Evolutionary conservation across 306 rosid genomes (phyloP), one percentile per base, ranked within the genome.

Genomic region (Quercus dentata): DNA sequence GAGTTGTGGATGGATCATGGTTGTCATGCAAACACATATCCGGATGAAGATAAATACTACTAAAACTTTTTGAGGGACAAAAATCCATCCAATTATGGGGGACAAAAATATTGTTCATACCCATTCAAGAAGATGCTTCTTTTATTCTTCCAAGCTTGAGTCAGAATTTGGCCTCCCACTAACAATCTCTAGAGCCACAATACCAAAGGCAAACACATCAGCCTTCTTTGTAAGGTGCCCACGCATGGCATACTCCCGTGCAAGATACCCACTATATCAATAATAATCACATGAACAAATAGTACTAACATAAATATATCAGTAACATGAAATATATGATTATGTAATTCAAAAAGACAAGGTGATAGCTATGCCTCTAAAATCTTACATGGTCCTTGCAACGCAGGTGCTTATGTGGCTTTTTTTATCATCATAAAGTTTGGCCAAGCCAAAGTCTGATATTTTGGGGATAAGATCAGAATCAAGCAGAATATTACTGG

Each of bases 141-240:
- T 89, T 3, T 86, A 91, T 74, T 74, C 89, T 65, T 85, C 91
- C 75, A 92, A 85, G 80, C 82, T 89, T 38, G 93, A 69, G 74
- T 89, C 89, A 70, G 88, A 83, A 85, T 90, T 92, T 52, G 87
- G 86, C 84, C 98, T 87, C 17, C 98, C 98, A 67, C 93, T 88
- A 13, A 92, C 84, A 31, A 88, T 71, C 79, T 94, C 98, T 8
- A 90, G 79, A 81, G 91, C 97, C 80, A 94, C 91, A 76, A 94
- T 92, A 7, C 98, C 97, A 75, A 94, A 92, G 56, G 97, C 91
- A 85, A 92, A 94, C 19, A 94, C 93, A 72, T 92, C 97, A 0
- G 91, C 94, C 82, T 94, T 94, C 85, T 94, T 92, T 1, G 97
- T 94, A 11, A 92, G 92, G 86, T 89, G 97, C 61, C 98, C 97